phyloP scores from a whole-genome alignment of 768 basidiomycete species.

The Lentinula raphanica region DNA sequence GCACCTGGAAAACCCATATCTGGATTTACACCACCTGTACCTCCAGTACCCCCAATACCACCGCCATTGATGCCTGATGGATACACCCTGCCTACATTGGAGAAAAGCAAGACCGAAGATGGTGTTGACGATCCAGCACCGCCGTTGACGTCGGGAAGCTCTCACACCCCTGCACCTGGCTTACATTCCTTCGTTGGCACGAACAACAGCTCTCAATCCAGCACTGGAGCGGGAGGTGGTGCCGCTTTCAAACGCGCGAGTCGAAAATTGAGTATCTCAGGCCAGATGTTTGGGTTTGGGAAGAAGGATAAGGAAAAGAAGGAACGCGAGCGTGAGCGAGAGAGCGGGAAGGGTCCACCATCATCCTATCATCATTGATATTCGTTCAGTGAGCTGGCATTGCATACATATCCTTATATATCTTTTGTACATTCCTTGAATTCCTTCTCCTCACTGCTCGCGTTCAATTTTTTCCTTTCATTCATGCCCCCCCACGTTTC shows the following conservation, averaged over 20 bases:
- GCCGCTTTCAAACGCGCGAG: conserved; percentile 36
- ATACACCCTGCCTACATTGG: background rate
- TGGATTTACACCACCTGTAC: conserved; percentile 1
- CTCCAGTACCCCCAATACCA: conserved; percentile 8
- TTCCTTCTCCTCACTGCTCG: background rate
- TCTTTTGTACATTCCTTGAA: background rate
- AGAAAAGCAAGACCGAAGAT: background rate
- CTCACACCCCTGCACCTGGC: background rate
- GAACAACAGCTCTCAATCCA: conserved; percentile 15
- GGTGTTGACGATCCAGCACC: background rate
- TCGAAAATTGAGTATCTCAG: conserved; percentile 66
- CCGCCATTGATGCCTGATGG: background rate
- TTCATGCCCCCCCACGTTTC: background rate
- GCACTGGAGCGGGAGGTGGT: conserved; percentile 17
- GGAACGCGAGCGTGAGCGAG: conserved; percentile 11
- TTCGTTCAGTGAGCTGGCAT: background rate
- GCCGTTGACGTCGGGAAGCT: background rate
- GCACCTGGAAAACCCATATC: conserved; percentile 1
- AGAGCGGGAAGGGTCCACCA: conserved; percentile 1
- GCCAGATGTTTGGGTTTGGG: conserved; percentile 48
- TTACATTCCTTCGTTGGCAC: background rate
- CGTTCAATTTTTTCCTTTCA: background rate
- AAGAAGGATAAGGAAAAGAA: conserved; percentile 41
- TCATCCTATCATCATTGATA: background rate
- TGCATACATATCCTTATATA: background rate